Evolutionary conservation across 1,284 basidiomycete species (phyloP).

Genomic region (Ustilago lituana): DNA sequence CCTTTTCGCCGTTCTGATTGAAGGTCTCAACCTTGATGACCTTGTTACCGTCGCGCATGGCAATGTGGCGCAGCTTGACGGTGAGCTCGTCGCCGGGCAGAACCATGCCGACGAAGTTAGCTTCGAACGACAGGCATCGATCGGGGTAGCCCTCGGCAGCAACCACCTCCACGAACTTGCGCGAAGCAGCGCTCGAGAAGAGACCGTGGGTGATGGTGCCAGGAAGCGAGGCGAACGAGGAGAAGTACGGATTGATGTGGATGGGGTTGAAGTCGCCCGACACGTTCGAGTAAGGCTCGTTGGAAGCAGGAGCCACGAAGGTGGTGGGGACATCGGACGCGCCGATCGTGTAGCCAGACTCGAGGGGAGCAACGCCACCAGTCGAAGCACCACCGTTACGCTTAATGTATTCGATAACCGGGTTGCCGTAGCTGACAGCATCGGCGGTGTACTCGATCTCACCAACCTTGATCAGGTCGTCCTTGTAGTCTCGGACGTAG

Average conservation of each 20-base stretch:
- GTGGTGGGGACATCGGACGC: slow-evolving; percentile 40
- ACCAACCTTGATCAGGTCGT: slow-evolving; percentile 58
- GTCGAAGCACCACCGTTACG: slow-evolving; percentile 85
- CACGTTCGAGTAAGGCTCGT: slow-evolving; percentile 91
- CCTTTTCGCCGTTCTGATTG: slow-evolving; percentile 87
- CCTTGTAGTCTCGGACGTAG: slow-evolving; percentile 60
- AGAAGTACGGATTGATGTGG: slow-evolving; percentile 98
- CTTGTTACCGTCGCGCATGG: slow-evolving; percentile 70
- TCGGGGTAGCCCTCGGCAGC: slow-evolving; percentile 92
- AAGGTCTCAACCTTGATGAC: slow-evolving; percentile 88
- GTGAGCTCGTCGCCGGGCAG: slow-evolving; percentile 88
- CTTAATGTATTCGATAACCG: slow-evolving; percentile 90
- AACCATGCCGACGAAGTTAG: slow-evolving; percentile 90
- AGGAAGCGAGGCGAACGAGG: slow-evolving; percentile 89
- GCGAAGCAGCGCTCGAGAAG: slow-evolving; percentile 94
- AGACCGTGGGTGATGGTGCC: slow-evolving; percentile 98
- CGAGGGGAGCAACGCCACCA: slow-evolving; percentile 76
- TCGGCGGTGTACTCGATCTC: slow-evolving; percentile 58
- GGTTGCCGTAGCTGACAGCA: slow-evolving; percentile 74
- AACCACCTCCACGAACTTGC: slow-evolving; percentile 90
- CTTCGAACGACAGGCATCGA: slow-evolving; percentile 70
- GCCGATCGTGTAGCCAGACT: slow-evolving; percentile 70
- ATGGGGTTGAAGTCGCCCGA: slow-evolving; percentile 99
- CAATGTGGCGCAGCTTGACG: slow-evolving; percentile 76
- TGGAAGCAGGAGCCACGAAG: slow-evolving; percentile 75